Base-by-base conservation (phyloP, 2,329 filamentous ascomycete species). In the Scedosporium aurantiacum region DNA sequence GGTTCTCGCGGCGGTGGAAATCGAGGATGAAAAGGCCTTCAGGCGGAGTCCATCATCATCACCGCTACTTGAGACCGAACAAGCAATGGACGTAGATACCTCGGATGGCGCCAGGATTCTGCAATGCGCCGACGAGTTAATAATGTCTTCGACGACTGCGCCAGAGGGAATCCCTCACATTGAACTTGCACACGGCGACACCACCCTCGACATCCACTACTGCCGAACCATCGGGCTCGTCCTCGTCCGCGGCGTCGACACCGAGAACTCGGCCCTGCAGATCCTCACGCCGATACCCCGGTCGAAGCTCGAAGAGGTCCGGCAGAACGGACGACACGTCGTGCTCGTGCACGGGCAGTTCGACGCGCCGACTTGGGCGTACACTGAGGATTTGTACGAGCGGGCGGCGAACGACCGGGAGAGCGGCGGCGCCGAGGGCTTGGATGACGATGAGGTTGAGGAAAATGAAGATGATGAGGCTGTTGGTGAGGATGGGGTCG, bases 221-320 rank as follows among this genome's bases (percentile, higher is more conserved):
- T 87, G 83, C 0, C 76, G 76, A 23, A 78, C 82, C 14, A 71
- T 90, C 3, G 88, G 87, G 1, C 75, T 89, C 1, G 87, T 82
- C 0, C 76, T 93, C 7, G 72, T 94, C n/a, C 82, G 88, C 1
- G 87, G 85, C 4, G 83, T 92, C 62, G 86, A 92, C 67, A 68
- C 73, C 0, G 69, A 72, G 23, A 76, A 73, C 0, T 74, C 78
- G 3, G 70, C 76, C 5, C 72, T 93, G 3, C 85, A 91, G 63
- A 67, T 93, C 1, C 69, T 91, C 1, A 87, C 86, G 0, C 88
- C 89, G 0, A 75, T 86, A 5, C 61, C 75, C 0, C 59, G 70
- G 0, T 66, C 72, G 3, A 67, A 70, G 2, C 75, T 84, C 16
- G 70, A 74, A 43, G 68, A 73, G 8, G 68, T 78, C 18, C 73